phyloP scores from a whole-genome alignment of 192 early-diverging fungal genomes.

The Podila epicladia region DNA sequence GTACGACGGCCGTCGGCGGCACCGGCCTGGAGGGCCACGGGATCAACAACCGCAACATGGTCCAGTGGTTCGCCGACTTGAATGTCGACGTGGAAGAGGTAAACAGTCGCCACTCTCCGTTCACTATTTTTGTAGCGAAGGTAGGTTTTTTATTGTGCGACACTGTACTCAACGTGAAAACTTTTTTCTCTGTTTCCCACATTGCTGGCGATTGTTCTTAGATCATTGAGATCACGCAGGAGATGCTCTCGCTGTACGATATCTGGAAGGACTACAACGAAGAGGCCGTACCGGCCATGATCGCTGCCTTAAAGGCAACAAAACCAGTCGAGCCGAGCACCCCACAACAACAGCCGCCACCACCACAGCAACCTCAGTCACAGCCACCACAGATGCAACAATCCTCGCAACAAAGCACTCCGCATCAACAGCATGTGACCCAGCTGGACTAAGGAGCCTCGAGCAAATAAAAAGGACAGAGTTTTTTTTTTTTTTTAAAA shows the following conservation, averaged over 20 bases:
- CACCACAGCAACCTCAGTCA: conserved; percentile 7
- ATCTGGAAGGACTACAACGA: conserved; percentile 74
- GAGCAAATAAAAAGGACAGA: neutral
- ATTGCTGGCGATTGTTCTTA: conserved; percentile 8
- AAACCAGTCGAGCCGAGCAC: conserved; percentile 2
- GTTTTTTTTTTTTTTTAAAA: neutral
- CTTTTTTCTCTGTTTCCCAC: neutral
- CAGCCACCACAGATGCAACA: conserved; percentile 9
- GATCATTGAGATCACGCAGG: conserved; percentile 79
- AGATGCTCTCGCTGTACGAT: conserved; percentile 77
- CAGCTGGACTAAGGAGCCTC: neutral
- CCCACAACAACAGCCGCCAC: conserved; percentile 3
- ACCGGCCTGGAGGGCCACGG: conserved; percentile 31
- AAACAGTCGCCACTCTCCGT: neutral
- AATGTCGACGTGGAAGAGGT: conserved; percentile 85
- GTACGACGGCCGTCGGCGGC: conserved; percentile 2
- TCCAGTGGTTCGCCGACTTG: conserved; percentile 82
- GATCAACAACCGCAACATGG: conserved; percentile 67
- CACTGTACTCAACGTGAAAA: neutral
- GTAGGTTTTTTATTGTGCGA: neutral
- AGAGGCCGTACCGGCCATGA: conserved; percentile 60
- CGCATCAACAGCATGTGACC: conserved; percentile 3
- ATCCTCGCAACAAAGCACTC: neutral
- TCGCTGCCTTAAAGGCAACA: conserved; percentile 46
- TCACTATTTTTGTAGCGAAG: neutral